phyloP scores from a whole-genome alignment of 2,329 filamentous ascomycete species.

The Helotiales sp. region DNA sequence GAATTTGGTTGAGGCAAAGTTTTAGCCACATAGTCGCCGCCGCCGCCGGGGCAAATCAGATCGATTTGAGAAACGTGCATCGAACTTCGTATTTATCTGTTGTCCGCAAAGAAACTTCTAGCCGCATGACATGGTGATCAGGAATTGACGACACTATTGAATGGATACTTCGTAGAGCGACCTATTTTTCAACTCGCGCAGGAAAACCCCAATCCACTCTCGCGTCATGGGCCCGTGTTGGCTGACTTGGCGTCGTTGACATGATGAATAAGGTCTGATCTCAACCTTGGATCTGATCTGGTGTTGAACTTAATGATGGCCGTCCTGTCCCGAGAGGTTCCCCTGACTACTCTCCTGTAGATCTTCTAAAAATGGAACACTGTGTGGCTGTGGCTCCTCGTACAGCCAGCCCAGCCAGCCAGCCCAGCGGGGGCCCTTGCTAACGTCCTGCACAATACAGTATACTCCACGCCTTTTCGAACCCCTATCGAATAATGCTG shows the following conservation, averaged over 20 bases:
- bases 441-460: too few species aligned
- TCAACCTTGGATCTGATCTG: neutral
- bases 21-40: neutral
- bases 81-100: neutral
- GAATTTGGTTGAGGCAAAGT: neutral
- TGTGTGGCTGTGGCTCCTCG: conserved; percentile 7
- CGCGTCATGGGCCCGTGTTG: conserved; percentile 4
- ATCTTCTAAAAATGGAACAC: conserved; percentile 11
- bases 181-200: neutral
- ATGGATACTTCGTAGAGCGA: neutral
- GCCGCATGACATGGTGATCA: neutral
- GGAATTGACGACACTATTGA: conserved; percentile 1
- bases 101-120: neutral
- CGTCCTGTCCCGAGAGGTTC: neutral
- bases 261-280: neutral
- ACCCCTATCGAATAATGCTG: neutral
- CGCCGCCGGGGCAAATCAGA: neutral
- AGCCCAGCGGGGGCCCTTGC: neutral
- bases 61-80: neutral
- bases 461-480: neutral
- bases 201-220: neutral
- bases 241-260: neutral
- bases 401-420: neutral
- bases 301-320: neutral
- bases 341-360: conserved; percentile 5